Conservation (phyloP, 176 grass and related monocot species). For the Puya raimondii region DNA sequence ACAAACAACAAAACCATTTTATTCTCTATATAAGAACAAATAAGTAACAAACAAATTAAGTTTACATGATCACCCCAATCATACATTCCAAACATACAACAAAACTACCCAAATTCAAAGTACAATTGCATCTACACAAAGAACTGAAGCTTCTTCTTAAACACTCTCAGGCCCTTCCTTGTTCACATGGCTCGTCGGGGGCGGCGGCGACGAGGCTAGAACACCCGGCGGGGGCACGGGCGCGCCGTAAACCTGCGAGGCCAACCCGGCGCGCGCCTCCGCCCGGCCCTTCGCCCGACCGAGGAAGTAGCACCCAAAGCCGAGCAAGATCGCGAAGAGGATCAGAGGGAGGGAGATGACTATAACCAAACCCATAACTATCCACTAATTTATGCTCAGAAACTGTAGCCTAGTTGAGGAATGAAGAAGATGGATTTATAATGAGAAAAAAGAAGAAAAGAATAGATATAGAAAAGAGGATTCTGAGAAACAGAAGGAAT, state of each 20-base stretch:
- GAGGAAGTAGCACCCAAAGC: conserved; percentile 76
- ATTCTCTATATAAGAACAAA: conserved; percentile 9
- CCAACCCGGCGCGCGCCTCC: conserved; percentile 45
- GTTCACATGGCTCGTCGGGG: conserved; percentile 3
- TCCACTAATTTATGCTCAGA: too few species aligned
- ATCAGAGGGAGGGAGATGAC: conserved; percentile 66
- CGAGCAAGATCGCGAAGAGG: conserved; percentile 53
- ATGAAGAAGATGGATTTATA: too few species aligned
- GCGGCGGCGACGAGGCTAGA: neutral
- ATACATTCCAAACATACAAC: too few species aligned
- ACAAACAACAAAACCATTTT: too few species aligned
- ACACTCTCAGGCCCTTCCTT: conserved; percentile 31
- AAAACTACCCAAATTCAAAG: too few species aligned
- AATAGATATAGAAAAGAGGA: too few species aligned
- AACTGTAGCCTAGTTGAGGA: too few species aligned
- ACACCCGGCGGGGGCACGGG: conserved; percentile 42
- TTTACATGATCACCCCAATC: too few species aligned
- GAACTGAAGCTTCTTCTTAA: conserved; percentile 13
- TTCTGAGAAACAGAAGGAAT: too few species aligned
- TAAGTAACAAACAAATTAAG: neutral
- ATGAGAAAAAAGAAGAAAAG: too few species aligned
- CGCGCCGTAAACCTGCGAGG: conserved; percentile 48
- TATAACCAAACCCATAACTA: conserved; percentile 52
- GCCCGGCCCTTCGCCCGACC: conserved; percentile 58
- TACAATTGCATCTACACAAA: too few species aligned